phyloP scores from a whole-genome alignment of 768 basidiomycete genomes.

The Hebeloma cylindrosporum region DNA sequence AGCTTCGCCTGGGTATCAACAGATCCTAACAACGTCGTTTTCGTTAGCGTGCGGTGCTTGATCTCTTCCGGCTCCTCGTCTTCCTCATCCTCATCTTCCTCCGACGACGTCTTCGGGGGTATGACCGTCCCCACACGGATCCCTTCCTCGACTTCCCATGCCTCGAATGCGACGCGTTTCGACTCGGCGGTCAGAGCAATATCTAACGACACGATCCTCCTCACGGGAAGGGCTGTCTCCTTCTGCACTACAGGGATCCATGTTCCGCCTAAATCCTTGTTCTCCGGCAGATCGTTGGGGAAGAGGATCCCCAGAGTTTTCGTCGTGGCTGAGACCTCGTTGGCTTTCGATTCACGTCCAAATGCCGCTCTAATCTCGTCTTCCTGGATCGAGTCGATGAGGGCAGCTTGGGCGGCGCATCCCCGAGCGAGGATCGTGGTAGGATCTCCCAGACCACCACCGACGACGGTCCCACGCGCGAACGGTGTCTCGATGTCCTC shows the following conservation, averaged over 20 bases:
- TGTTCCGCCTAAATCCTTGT: constrained; percentile 53
- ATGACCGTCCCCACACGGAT: constrained; percentile 61
- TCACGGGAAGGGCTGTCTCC: constrained; percentile 70
- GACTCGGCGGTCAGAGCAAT: constrained; percentile 44
- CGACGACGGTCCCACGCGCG: constrained; percentile 62
- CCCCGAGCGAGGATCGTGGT: constrained; percentile 76
- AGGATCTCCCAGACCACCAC: constrained; percentile 75
- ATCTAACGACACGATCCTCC: constrained; percentile 59
- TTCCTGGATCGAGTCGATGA: constrained; percentile 54
- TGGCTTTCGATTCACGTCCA: constrained; percentile 32
- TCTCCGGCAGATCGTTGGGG: constrained; percentile 44
- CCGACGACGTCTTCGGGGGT: constrained; percentile 43
- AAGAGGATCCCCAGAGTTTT: constrained; percentile 67
- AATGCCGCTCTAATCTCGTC: constrained; percentile 55
- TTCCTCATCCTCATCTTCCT: constrained; percentile 49
- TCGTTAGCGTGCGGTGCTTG: constrained; percentile 59
- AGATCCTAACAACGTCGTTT: constrained; percentile 51
- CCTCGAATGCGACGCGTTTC: constrained; percentile 61
- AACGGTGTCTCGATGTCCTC: constrained; percentile 69
- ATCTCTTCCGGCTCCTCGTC: constrained; percentile 57
- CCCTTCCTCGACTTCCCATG: constrained; percentile 76
- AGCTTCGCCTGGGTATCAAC: constrained; percentile 41
- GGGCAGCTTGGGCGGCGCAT: constrained; percentile 71
- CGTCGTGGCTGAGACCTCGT: constrained; percentile 50
- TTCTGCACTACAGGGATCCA: constrained; percentile 68